Base-by-base conservation (phyloP, 345 rosid genomes). In the Arabidopsis arenosa region DNA sequence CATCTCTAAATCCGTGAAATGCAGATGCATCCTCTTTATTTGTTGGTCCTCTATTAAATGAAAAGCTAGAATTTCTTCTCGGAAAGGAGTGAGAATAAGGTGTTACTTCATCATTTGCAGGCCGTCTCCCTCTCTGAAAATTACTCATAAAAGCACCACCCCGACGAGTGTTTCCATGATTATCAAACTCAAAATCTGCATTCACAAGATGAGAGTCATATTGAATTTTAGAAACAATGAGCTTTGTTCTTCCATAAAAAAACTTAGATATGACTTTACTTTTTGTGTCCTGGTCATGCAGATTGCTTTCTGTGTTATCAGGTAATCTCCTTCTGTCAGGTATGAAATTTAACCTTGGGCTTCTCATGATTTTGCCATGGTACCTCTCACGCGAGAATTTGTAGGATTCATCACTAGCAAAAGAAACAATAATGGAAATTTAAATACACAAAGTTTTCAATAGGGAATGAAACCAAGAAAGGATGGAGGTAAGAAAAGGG, bases 261-360 rank as follows among this genome's bases (percentile, higher is more conserved):
- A 84, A 71, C 39, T 83, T 86, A 55, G 86, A 74, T 70, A 64
- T 70, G 73, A 71, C 72, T 61, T 83, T 80, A 65, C 83, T 81
- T 74, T 87, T 87, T 68, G 88, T 53, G 63, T 83, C 84, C 75
- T 87, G 78, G 61, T 81, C 89, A 80, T 78, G 81, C 30, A 68
- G 68, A 33, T 78, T 33, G 66, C 60, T 72, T 70, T 79, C 88
- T 66, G 80, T 76, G 49, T 85, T 70, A 82, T 84, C 78, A 56
- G 86, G 77, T 69, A 84, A 74, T 74, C 95, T 91, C 62, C 88
- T 89, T 75, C 91, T 87, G 70, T 87, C 93, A 70, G 80, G 85
- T 64, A 48, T 71, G 77, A 76, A 79, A 64, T 83, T 84, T 70
- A 85, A 75, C 80, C 91, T 84, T 72, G 86, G 69, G 81, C 85